Base-by-base conservation (phyloP, 495 filamentous ascomycete species). In the Haplographium delicatum region DNA sequence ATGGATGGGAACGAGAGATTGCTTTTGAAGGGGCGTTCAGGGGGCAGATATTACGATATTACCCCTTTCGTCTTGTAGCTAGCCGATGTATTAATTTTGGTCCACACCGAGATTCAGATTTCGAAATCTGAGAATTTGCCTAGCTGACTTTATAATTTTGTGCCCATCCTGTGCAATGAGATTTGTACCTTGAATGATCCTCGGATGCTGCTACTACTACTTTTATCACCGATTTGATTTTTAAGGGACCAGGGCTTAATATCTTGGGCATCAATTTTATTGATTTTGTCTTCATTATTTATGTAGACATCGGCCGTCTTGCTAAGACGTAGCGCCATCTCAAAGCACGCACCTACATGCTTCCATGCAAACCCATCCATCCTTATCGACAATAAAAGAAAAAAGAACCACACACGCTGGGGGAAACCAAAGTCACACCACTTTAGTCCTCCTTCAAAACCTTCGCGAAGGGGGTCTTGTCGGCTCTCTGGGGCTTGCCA, bases 401-500 rank as follows among this genome's bases (percentile, higher is more conserved):
- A 27, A 34, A 33, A 19, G 28, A 18, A 28, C 24, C 40, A 15
- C 7, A 47, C 15, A 56, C 24, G n/a, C n/a, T n/a, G n/a, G n/a
- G n/a, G n/a, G n/a, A n/a, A 47, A 53, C 41, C n/a, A 44, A 50
- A 50, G 55, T 33, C 55, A 18, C 55, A 51, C 56, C 51, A 54
- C 45, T 60, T 54, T 62, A 63, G 56, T 63, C 61, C 58, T 61
- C 58, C 45, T 56, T 53, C 47, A 60, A 50, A 26, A 60, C 58
- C 22, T 43, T 47, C 3, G 58, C 56, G 30, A 61, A 61, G 23
- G 18, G 46, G 6, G 53, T 58, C 37, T 53, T 54, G 7, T 15
- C 15, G 28, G 56, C 61, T 10, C 61, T 51, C 51, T 54, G 50
- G n/a, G 61, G 61, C 51, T 60, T 63, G 13, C 61, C 61, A 34